Percentiles rank a stretch among this genome's conserved stretches.
Evolutionary conservation across 2,329 filamentous ascomycete genomes (phyloP).

Genomic region (Phyllosticta citribraziliensis): DNA sequence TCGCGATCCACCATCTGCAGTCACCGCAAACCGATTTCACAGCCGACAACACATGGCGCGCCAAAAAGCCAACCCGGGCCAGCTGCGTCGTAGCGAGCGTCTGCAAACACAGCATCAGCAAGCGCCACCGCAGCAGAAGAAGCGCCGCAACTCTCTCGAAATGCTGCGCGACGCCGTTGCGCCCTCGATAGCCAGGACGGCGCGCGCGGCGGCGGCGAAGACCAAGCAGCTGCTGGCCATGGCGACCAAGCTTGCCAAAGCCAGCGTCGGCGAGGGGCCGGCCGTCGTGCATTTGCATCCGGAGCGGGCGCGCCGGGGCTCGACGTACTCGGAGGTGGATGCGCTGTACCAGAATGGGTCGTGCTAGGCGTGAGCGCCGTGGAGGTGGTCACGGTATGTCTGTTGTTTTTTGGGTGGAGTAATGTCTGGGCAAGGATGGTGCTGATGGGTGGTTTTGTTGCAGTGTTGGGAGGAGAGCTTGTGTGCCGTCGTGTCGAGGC

Average conservation of each 20-base stretch:
- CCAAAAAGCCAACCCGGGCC: background rate
- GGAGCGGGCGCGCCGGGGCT: constrained; percentile 2
- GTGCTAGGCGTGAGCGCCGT: background rate
- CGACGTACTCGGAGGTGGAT: constrained; percentile 8
- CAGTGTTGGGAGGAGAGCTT: too few relatives aligned
- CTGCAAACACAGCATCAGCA: background rate
- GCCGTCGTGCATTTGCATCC: constrained; percentile 8
- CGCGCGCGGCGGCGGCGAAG: background rate
- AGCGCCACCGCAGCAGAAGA: background rate
- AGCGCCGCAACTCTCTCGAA: constrained; percentile 1
- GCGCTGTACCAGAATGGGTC: constrained; percentile 9
- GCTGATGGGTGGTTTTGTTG: too few relatives aligned
- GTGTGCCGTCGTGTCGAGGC: too few relatives aligned
- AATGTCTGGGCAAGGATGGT: too few relatives aligned
- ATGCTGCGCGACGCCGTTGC: constrained; percentile 2
- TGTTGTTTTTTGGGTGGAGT: too few relatives aligned
- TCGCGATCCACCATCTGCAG: background rate
- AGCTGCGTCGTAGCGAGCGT: background rate
- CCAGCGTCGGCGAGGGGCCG: constrained; percentile 7
- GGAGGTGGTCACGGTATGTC: too few relatives aligned
- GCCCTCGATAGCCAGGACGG: constrained; percentile 1
- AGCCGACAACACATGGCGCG: background rate
- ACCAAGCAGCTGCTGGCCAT: background rate
- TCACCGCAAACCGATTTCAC: background rate
- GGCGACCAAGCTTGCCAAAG: constrained; percentile 5